A percentile compares a stretch with the other conserved stretches of the same genome.
phyloP scores from a whole-genome alignment of 1,139 yeast species.

The Meyerozyma athensensis region DNA sequence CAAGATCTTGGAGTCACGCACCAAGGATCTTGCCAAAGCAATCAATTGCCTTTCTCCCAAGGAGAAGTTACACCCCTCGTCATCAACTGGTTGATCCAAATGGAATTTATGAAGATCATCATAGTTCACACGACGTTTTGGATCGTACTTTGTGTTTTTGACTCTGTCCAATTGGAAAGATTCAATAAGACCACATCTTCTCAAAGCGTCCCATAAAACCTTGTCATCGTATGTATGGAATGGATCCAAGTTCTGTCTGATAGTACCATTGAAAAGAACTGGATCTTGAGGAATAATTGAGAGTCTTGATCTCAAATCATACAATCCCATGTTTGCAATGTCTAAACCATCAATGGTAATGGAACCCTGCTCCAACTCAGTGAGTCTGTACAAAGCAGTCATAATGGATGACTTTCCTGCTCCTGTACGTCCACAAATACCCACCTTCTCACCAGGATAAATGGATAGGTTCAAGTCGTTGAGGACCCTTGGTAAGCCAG shows the following conservation, averaged over 20 bases:
- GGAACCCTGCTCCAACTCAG: constrained; percentile 50
- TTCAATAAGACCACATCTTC: constrained; percentile 9
- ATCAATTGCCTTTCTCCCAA: constrained; percentile 74
- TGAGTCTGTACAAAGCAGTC: constrained; percentile 58
- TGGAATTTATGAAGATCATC: constrained; percentile 55
- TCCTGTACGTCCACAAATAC: constrained; percentile 78
- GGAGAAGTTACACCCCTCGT: constrained; percentile 71
- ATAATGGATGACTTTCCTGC: constrained; percentile 74
- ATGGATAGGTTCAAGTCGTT: constrained; percentile 46
- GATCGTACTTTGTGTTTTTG: not conserved
- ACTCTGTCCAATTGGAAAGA: not conserved
- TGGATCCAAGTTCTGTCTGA: constrained; percentile 16
- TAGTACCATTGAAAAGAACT: constrained; percentile 16
- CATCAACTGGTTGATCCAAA: constrained; percentile 61
- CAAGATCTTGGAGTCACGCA: constrained; percentile 61
- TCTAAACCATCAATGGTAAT: constrained; percentile 59
- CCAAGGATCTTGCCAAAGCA: constrained; percentile 74
- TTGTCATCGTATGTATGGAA: constrained; percentile 19
- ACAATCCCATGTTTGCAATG: constrained; percentile 31
- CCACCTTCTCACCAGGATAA: constrained; percentile 56
- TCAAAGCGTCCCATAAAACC: constrained; percentile 13
- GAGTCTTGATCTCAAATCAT: constrained; percentile 14
- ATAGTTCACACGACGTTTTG: constrained; percentile 14
- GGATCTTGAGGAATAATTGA: constrained; percentile 21
- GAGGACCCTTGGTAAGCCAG: constrained; percentile 69